These are phyloP conservation scores for Lasiodiplodia citricola DNA, from an alignment of 2,329 filamentous ascomycete genomes.

Conservation along the genomic window DNA sequence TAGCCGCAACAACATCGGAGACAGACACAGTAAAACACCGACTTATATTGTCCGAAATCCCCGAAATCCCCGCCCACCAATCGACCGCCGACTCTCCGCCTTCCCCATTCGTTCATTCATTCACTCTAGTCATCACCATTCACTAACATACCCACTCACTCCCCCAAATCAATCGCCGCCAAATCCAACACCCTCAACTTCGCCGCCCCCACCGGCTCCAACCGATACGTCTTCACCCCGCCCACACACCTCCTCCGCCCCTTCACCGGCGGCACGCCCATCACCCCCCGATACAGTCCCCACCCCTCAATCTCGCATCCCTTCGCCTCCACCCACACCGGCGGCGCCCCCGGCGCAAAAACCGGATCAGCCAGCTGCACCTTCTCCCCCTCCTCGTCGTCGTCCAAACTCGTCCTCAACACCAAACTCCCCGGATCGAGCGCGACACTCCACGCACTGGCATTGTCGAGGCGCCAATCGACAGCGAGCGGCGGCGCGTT, in stretches of 20 bases:
- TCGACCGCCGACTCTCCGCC: not conserved
- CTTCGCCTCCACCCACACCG: conserved; percentile 38
- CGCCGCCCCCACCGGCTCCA: conserved; percentile 45
- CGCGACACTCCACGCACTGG: conserved; percentile 42
- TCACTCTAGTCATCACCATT: no score
- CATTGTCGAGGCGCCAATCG: conserved; percentile 39
- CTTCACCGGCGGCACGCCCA: conserved; percentile 37
- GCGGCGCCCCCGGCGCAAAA: conserved; percentile 40
- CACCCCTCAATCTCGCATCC: conserved; percentile 42
- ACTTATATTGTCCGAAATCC: no score
- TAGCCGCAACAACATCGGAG: no score
- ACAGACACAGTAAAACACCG: no score
- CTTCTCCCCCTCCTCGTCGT: no score
- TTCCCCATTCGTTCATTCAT: not conserved
- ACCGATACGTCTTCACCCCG: conserved; percentile 32
- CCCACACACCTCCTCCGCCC: conserved; percentile 35
- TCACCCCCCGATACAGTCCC: conserved; percentile 38
- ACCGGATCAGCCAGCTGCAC: conserved; percentile 39
- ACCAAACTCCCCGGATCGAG: conserved; percentile 42
- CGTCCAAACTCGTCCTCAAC: conserved; percentile 22
- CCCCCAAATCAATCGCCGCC: conserved; percentile 28
- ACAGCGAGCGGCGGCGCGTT: conserved; percentile 33
- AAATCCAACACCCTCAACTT: conserved; percentile 47
- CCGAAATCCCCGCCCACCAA: no score
- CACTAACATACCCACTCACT: not conserved